Evolutionary conservation across 2,329 filamentous ascomycete genomes (phyloP), one percentile per base, ranked within the genome.

Genomic region (Esteya vermicola): DNA sequence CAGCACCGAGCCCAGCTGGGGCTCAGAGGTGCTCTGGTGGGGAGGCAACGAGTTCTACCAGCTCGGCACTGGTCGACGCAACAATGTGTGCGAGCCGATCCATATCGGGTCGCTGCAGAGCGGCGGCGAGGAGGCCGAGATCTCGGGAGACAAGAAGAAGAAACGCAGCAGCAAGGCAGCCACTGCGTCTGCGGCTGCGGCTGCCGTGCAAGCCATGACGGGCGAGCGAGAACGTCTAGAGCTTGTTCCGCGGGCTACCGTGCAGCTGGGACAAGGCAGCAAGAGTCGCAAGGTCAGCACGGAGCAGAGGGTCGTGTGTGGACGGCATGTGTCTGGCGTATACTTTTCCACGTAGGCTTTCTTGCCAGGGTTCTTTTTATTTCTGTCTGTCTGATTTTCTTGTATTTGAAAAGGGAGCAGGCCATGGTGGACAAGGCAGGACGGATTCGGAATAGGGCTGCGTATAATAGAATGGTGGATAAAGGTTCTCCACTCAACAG

Each of bases 11-110:
- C 85, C 78, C 2, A 88, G 91, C 55, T 94, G 79, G 75, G 91
- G 91, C 36, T 77, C 81, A 5, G 91, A 96, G 55, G 78, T 88
- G 23, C 57, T 96, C 2, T 93, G 85, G 67, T 98, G 88, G 85
- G 91, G 91, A 45, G 85, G 85, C 39, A 98, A 96, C 52, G 88
- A 96, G 62, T 75, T 80, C 55, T 95, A 82, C 58, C 91, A 98
- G 60, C 72, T 98, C 21, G 91, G 91, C 12, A 95, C 82, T 1
- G 88, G 91, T 22, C 93, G 82, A 65, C 67, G 89, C 45, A 91
- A 75, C 52, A 96, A 96, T 53, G 54, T 82, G 9, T 73, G 75
- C 39, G 68, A 70, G 12, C 91, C 91, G 1, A 68, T 70, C 2
- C 89, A 94, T 54, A 85, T 95, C 39, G 74, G 76, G 25, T 81